phyloP scores from a whole-genome alignment of 2,329 filamentous ascomycete species.

The Pyrenochaeta sp. region DNA sequence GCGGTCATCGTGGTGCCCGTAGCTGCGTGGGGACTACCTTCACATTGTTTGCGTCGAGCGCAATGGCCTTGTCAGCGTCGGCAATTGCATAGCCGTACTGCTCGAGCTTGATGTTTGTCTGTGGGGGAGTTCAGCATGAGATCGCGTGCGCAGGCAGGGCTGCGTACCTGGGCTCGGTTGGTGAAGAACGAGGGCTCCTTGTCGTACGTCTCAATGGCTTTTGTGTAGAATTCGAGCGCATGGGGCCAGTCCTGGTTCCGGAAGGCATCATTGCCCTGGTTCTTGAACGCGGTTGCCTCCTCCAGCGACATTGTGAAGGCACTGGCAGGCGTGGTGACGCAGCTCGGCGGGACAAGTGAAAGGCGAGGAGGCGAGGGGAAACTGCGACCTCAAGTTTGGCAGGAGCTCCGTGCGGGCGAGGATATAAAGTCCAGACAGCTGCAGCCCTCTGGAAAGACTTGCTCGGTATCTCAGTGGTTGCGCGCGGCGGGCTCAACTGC shows the following conservation, averaged over 20 bases:
- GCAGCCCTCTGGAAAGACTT: too few species aligned
- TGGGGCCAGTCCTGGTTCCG: constrained; percentile 87
- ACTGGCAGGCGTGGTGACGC: constrained; percentile 23
- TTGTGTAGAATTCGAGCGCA: constrained; percentile 82
- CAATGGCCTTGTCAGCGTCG: constrained; percentile 90
- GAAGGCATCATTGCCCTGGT: constrained; percentile 96
- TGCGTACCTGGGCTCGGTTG: constrained; percentile 87
- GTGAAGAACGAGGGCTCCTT: constrained; percentile 89
- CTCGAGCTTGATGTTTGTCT: constrained; percentile 96
- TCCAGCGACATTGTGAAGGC: constrained; percentile 60
- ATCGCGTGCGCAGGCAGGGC: constrained; percentile 7
- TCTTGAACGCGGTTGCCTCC: constrained; percentile 84
- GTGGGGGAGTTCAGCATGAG: constrained; percentile 22
- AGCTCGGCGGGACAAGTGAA: constrained; percentile 22
- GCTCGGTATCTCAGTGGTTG: too few species aligned
- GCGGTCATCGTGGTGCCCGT: neutral
- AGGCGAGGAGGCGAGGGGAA: too few species aligned
- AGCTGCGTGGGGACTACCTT: constrained; percentile 68
- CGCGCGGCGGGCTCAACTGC: too few species aligned
- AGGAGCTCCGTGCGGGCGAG: too few species aligned
- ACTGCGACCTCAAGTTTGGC: constrained; percentile 9
- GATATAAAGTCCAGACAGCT: too few species aligned
- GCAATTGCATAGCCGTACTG: constrained; percentile 91
- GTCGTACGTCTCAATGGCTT: constrained; percentile 85
- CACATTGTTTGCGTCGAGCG: constrained; percentile 84